These are phyloP conservation scores for Tulasnella sp. DNA, from an alignment of 768 basidiomycete genomes.

Conservation along the genomic window DNA sequence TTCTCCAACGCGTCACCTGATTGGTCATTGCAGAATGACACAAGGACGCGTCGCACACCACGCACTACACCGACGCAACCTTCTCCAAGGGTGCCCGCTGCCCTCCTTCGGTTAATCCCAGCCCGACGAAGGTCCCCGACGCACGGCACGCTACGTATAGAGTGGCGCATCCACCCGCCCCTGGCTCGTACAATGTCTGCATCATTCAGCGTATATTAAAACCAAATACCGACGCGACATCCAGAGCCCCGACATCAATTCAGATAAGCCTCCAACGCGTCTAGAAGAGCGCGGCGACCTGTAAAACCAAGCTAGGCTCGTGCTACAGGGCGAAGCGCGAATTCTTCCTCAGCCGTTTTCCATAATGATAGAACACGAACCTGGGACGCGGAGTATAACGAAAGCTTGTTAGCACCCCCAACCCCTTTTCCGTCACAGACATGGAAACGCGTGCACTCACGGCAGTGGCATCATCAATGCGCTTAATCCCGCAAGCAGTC, in stretches of 20 bases:
- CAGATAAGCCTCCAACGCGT: neutral
- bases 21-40: neutral
- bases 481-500: slow-evolving; percentile 62
- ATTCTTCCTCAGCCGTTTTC: slow-evolving; percentile 22
- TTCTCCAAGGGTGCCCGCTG: neutral
- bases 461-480: slow-evolving; percentile 55
- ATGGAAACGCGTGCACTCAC: slow-evolving; percentile 27
- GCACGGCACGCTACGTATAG: neutral
- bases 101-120: neutral
- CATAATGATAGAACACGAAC: slow-evolving; percentile 39
- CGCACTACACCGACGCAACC: neutral
- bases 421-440: neutral
- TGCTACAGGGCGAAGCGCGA: slow-evolving; percentile 22
- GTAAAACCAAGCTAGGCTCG: neutral
- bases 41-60: neutral
- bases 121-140: neutral
- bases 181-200: neutral
- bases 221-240: neutral
- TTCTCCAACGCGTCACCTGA: neutral
- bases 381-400: slow-evolving; percentile 31
- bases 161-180: neutral
- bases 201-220: neutral
- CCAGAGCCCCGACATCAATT: neutral
- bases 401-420: neutral
- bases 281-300: neutral